Evolutionary conservation across 2,329 filamentous ascomycete genomes (phyloP).

Genomic region (Aspergillus nomiae): DNA sequence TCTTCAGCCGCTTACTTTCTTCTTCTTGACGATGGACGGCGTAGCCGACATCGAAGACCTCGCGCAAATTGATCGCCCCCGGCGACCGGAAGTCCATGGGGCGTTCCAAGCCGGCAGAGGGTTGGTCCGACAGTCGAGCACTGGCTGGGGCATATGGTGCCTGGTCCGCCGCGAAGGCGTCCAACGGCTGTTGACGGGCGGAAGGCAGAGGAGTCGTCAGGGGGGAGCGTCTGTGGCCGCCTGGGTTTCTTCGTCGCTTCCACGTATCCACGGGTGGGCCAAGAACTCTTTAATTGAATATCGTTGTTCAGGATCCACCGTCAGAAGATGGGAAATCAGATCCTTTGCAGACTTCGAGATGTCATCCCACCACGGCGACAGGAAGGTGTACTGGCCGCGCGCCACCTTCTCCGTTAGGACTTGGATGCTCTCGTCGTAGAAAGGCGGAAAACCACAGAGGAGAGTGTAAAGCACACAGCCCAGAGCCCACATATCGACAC

Average conservation of each 20-base stretch:
- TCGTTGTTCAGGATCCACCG: constrained; percentile 91
- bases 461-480: constrained; percentile 96
- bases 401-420: constrained; percentile 97
- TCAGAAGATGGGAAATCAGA: constrained; percentile 87
- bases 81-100: constrained; percentile 93
- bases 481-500: constrained; percentile 98
- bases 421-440: constrained; percentile 98
- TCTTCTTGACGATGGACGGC: constrained; percentile 96
- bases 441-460: constrained; percentile 95
- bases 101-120: constrained; percentile 58
- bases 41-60: constrained; percentile 98
- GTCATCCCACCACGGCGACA: constrained; percentile 99
- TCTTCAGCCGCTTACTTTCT: constrained; percentile 87
- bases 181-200: constrained; percentile 58
- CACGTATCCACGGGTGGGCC: constrained; percentile 88
- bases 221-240: constrained; percentile 69
- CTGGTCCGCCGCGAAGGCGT: constrained; percentile 47
- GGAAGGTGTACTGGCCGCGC: constrained; percentile 92
- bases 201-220: constrained; percentile 65
- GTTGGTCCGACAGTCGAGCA: constrained; percentile 59
- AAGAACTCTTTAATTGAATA: constrained; percentile 94
- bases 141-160: constrained; percentile 50
- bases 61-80: constrained; percentile 89
- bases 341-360: constrained; percentile 95
- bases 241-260: constrained; percentile 67